Conservation (phyloP, 495 filamentous ascomycete genomes). For the Gamarada debralockiae region DNA sequence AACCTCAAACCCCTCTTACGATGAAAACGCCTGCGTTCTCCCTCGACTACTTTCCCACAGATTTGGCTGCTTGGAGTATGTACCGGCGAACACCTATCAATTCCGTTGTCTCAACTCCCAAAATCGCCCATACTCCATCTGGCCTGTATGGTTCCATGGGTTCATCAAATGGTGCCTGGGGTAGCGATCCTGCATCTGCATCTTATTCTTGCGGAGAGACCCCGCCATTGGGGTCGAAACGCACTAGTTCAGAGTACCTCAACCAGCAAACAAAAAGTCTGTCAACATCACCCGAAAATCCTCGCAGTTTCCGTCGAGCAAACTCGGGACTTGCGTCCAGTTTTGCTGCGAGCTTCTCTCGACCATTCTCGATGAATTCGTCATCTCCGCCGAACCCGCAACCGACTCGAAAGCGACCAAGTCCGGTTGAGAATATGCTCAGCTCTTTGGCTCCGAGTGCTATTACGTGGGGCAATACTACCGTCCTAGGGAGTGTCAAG, state of each 20-base stretch:
- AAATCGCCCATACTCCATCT: slow-evolving; percentile 50
- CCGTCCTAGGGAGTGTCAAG: slow-evolving; percentile 47
- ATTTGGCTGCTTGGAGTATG: slow-evolving; percentile 52
- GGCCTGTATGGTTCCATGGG: slow-evolving; percentile 56
- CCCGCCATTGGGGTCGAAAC: slow-evolving; percentile 47
- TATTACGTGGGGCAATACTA: slow-evolving; percentile 64
- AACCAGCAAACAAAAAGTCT: slow-evolving; percentile 33
- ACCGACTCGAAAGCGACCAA: slow-evolving; percentile 64
- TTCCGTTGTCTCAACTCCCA: slow-evolving; percentile 53
- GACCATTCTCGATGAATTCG: slow-evolving; percentile 65
- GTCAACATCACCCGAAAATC: slow-evolving; percentile 70
- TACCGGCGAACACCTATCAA: slow-evolving; percentile 41
- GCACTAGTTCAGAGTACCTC: slow-evolving; percentile 20
- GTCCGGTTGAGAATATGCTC: slow-evolving; percentile 63
- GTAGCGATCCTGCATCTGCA: slow-evolving; percentile 43
- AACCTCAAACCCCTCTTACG: slow-evolving; percentile 53
- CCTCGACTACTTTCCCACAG: slow-evolving; percentile 64
- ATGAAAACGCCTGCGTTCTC: slow-evolving; percentile 65
- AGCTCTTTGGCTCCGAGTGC: slow-evolving; percentile 53
- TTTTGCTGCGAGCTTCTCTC: slow-evolving; percentile 67
- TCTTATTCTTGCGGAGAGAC: slow-evolving; percentile 62
- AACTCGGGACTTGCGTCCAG: slow-evolving; percentile 59
- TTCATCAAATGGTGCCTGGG: slow-evolving; percentile 51
- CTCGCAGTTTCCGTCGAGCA: slow-evolving; percentile 42
- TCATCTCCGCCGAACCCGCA: slow-evolving; percentile 50